Evolutionary conservation across 176 grass and related monocot species (phyloP).

Genomic region (Zoysia japonica): DNA sequence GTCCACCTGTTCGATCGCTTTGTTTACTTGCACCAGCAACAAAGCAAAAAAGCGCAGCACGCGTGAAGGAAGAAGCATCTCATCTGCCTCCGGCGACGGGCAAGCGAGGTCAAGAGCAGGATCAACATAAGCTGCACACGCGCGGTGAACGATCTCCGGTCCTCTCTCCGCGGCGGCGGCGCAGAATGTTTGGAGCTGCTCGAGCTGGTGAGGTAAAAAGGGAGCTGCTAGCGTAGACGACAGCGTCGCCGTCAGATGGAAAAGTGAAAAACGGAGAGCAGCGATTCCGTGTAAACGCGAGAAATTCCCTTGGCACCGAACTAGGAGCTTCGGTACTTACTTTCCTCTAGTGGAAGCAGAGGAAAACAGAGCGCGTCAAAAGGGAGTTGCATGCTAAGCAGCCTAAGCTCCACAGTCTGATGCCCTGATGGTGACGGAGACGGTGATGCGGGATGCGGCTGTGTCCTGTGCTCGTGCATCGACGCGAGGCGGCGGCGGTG

Average conservation of each 20-base stretch:
- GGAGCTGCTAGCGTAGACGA: neutral
- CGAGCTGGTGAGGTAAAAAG: no score
- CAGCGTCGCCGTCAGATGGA: neutral
- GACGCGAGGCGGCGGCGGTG: no score
- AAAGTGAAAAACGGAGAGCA: neutral
- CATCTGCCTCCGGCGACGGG: neutral
- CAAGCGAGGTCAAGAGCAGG: constrained; percentile 17
- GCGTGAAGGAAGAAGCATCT: constrained; percentile 36
- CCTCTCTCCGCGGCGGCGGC: no score
- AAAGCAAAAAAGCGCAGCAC: constrained; percentile 33
- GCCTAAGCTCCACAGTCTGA: no score
- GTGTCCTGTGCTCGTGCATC: no score
- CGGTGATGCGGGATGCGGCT: neutral
- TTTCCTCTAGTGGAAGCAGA: constrained; percentile 26
- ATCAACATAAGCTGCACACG: constrained; percentile 47
- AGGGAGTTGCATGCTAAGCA: neutral
- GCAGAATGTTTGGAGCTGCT: no score
- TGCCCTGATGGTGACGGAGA: no score
- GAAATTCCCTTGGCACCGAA: constrained; percentile 34
- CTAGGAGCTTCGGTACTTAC: neutral
- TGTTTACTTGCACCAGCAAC: constrained; percentile 10
- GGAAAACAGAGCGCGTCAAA: constrained; percentile 29
- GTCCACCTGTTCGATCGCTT: neutral
- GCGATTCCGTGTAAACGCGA: constrained; percentile 36
- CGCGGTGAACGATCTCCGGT: constrained; percentile 3